Evolutionary conservation across 352 stramenopile genomes (phyloP).

Genomic region (Pythium plurisporium): DNA sequence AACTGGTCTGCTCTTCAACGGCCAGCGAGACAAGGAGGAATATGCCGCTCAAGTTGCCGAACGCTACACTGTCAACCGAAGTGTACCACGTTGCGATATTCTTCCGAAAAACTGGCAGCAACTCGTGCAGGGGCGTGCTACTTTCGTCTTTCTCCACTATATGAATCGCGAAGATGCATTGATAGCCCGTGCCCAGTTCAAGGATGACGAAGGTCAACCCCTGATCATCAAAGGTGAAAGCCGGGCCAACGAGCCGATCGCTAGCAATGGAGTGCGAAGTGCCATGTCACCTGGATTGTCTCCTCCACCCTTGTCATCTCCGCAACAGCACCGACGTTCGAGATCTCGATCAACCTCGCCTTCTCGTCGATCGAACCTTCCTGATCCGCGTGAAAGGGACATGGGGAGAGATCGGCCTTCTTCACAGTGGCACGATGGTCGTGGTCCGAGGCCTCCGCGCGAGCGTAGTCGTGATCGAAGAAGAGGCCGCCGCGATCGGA

Average conservation of each 20-base stretch:
- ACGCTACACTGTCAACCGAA: constrained; percentile 27
- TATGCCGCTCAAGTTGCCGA: constrained; percentile 14
- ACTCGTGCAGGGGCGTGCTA: constrained; percentile 13
- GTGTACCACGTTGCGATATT: constrained; percentile 24
- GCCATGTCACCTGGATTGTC: constrained; percentile 2
- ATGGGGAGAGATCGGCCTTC: not conserved
- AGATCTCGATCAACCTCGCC: constrained; percentile 19
- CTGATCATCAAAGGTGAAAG: constrained; percentile 20
- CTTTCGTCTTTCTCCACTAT: constrained; percentile 28
- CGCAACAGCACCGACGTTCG: constrained; percentile 9
- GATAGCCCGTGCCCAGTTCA: constrained; percentile 12
- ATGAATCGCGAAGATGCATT: constrained; percentile 27
- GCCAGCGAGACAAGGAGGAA: constrained; percentile 25
- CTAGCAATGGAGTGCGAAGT: not conserved
- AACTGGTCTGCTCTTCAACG: constrained; percentile 26
- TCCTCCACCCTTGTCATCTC: constrained; percentile 2
- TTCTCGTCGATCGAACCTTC: not conserved
- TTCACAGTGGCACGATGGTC: not conserved
- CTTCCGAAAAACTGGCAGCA: constrained; percentile 22
- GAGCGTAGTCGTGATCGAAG: constrained; percentile 4
- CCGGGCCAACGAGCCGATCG: not conserved
- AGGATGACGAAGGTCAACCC: constrained; percentile 17
- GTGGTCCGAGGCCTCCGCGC: not conserved
- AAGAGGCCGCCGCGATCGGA: not conserved
- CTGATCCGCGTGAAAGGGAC: not conserved